Evolutionary conservation across 139 green algal species (phyloP).

Genomic region (Limnomonas spitsbergensis): DNA sequence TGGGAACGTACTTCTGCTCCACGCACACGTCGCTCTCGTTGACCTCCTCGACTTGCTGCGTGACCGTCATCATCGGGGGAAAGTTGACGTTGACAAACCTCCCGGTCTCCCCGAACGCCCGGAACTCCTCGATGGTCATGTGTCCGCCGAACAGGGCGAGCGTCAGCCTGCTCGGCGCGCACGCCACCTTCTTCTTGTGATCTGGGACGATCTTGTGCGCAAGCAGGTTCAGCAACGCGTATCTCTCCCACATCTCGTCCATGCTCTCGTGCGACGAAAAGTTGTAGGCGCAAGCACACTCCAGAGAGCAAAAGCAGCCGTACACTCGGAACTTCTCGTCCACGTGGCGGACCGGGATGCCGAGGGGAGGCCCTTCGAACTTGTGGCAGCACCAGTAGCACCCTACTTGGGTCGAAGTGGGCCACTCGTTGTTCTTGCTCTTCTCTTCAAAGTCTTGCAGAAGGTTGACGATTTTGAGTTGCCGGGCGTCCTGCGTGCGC

Average conservation of each 20-base stretch:
- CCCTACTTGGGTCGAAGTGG: not conserved
- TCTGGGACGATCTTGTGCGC: not conserved
- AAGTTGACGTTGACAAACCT: not conserved
- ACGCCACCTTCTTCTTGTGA: not conserved
- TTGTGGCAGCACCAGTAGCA: constrained; percentile 30
- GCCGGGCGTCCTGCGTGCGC: too few species aligned
- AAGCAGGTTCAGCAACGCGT: constrained; percentile 16
- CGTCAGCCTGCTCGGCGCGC: not conserved
- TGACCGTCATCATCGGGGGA: not conserved
- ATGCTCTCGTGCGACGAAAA: not conserved
- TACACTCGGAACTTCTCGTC: constrained; percentile 4
- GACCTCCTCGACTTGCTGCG: constrained; percentile 6
- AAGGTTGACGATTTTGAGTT: too few species aligned
- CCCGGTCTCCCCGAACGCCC: not conserved
- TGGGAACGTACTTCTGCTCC: not conserved
- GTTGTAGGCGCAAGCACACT: constrained; percentile 20
- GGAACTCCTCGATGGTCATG: constrained; percentile 25
- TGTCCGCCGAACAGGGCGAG: constrained; percentile 17
- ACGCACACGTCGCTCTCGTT: not conserved
- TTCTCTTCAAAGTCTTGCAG: too few species aligned
- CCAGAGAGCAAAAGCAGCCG: constrained; percentile 23
- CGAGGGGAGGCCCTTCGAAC: constrained; percentile 1
- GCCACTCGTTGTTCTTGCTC: too few species aligned
- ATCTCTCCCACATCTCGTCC: constrained; percentile 3
- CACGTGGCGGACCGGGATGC: not conserved